A percentile compares a stretch with the other conserved stretches of the same genome.
These are phyloP conservation scores for Mrakia blollopis DNA, from an alignment of 768 basidiomycete species.

Conservation along the genomic window DNA sequence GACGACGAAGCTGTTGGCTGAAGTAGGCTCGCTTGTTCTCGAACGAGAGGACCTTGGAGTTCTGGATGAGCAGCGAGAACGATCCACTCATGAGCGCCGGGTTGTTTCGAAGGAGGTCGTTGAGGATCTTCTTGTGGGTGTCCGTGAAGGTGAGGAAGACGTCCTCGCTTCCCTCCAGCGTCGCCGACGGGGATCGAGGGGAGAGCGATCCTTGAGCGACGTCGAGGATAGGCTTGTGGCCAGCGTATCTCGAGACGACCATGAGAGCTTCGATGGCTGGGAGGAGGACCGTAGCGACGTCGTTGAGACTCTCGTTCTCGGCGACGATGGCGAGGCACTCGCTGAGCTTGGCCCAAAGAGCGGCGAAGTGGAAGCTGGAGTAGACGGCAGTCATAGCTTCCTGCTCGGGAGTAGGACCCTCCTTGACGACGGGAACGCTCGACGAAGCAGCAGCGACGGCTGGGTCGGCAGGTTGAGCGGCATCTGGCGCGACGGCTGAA, in stretches of 20 bases:
- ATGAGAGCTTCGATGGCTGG: conserved; percentile 94
- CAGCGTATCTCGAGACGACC: conserved; percentile 96
- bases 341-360: conserved; percentile 83
- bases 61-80: conserved; percentile 91
- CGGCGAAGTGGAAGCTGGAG: conserved; percentile 81
- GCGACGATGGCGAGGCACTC: conserved; percentile 81
- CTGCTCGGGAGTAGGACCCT: conserved; percentile 33
- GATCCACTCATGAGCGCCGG: conserved; percentile 97
- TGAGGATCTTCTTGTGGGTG: conserved; percentile 84
- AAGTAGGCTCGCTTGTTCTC: conserved; percentile 98
- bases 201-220: conserved; percentile 42
- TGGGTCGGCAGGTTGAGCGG: conserved; percentile 34
- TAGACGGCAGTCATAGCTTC: conserved; percentile 82
- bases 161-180: conserved; percentile 53
- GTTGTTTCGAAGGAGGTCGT: conserved; percentile 96
- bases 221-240: conserved; percentile 50
- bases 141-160: conserved; percentile 91
- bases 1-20: conserved; percentile 82
- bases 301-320: conserved; percentile 69
- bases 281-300: conserved; percentile 84
- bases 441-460: conserved; percentile 6
- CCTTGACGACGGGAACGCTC: neutral
- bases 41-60: conserved; percentile 93
- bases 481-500: conserved; percentile 17
- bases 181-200: conserved; percentile 46